Conservation (phyloP, 1,284 basidiomycete species). For the Phaffia rhodozyma region DNA sequence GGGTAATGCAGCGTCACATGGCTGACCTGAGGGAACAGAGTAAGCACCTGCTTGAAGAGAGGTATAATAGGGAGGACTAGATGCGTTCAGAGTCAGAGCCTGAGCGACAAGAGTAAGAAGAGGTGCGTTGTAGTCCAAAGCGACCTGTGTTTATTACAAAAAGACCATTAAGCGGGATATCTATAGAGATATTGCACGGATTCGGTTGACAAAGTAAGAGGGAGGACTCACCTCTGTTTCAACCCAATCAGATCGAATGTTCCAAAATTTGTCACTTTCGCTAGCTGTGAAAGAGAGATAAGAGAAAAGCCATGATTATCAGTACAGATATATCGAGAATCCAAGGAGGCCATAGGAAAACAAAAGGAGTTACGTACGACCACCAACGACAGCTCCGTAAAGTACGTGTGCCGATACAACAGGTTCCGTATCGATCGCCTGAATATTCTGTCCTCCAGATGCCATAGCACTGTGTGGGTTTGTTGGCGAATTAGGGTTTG, state of each 20-base stretch:
- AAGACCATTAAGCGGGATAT: conserved; percentile 22
- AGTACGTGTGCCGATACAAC: conserved; percentile 57
- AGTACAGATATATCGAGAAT: neutral
- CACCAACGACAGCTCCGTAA: conserved; percentile 79
- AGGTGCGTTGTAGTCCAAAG: conserved; percentile 73
- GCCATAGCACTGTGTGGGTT: conserved; percentile 83
- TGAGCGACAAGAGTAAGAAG: conserved; percentile 63
- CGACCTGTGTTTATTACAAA: conserved; percentile 39
- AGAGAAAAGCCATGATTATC: neutral
- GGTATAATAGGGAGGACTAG: conserved; percentile 61
- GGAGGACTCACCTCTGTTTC: conserved; percentile 50
- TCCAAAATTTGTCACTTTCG: conserved; percentile 60
- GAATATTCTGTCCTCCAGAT: conserved; percentile 57
- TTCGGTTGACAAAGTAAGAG: conserved; percentile 25
- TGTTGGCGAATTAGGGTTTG: conserved; percentile 73
- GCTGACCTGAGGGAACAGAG: conserved; percentile 51
- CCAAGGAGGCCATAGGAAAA: neutral
- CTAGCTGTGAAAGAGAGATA: conserved; percentile 37
- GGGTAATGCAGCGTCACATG: conserved; percentile 60
- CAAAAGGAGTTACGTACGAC: conserved; percentile 36
- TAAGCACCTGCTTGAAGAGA: conserved; percentile 54
- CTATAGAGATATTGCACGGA: conserved; percentile 25
- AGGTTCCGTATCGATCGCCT: conserved; percentile 56
- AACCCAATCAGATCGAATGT: conserved; percentile 70
- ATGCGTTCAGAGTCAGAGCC: conserved; percentile 9